Conservation (phyloP, 495 filamentous ascomycete species). For the Hypoxylon intermedium region DNA sequence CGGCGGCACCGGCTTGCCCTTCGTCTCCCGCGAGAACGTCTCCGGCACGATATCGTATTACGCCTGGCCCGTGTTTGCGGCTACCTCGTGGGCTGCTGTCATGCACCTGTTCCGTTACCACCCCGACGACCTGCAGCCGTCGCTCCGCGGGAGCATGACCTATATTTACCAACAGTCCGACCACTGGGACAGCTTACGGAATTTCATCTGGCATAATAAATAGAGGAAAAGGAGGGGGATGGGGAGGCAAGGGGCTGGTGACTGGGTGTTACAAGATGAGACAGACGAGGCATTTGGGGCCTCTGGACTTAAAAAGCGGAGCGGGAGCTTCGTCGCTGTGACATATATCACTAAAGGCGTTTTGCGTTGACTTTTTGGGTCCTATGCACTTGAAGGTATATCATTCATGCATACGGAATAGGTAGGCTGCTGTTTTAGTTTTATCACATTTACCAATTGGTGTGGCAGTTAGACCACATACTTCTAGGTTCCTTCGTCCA, state of each 20-base stretch:
- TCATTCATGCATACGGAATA: conserved; percentile 2
- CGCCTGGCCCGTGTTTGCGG: conserved; percentile 91
- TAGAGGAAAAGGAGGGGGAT: conserved; percentile 46
- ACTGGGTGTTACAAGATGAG: background rate
- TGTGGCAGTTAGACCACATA: background rate
- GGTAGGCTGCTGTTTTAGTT: no score
- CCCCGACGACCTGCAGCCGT: conserved; percentile 85
- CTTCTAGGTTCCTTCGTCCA: background rate
- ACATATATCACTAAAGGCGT: conserved; percentile 22
- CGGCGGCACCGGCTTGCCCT: conserved; percentile 53
- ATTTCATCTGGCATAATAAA: conserved; percentile 84
- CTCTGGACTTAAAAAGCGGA: background rate
- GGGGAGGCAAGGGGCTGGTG: background rate
- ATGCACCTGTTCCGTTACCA: conserved; percentile 97
- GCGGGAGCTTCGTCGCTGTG: background rate
- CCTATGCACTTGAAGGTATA: background rate
- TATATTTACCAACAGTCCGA: conserved; percentile 92
- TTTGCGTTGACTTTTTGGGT: background rate
- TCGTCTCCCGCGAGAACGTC: conserved; percentile 50
- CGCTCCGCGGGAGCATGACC: conserved; percentile 93
- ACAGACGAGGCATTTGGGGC: background rate
- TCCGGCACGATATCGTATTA: conserved; percentile 63
- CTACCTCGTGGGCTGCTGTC: conserved; percentile 84
- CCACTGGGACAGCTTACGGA: conserved; percentile 81
- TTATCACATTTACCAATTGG: background rate